Percentiles rank a stretch among this genome's conserved stretches.
These are phyloP conservation scores for Bullera alba DNA, from an alignment of 768 basidiomycete species.

Conservation along the genomic window DNA sequence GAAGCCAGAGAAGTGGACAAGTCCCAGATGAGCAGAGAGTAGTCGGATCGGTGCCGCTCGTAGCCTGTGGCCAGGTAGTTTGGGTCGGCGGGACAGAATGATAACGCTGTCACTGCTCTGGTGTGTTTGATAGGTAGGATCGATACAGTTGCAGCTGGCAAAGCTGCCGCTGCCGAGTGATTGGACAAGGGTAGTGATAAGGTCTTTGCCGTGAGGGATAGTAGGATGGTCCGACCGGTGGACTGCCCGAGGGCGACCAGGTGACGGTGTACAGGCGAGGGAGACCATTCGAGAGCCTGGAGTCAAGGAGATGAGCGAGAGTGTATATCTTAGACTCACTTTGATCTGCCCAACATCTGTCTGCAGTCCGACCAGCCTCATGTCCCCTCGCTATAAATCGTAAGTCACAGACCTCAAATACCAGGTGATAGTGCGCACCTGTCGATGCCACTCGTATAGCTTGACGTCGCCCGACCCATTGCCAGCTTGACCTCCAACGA, in stretches of 20 bases:
- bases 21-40: conserved; percentile 38
- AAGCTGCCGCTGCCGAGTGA: conserved; percentile 4
- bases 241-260: conserved; percentile 32
- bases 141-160: conserved; percentile 12
- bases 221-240: conserved; percentile 29
- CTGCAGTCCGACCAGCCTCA: conserved; percentile 34
- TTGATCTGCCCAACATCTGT: conserved; percentile 36
- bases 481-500: conserved; percentile 30
- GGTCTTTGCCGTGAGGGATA: conserved; percentile 30
- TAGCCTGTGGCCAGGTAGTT: conserved; percentile 34
- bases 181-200: conserved; percentile 14
- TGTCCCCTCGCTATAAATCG: conserved; percentile 19
- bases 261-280: conserved; percentile 21
- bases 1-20: conserved; percentile 19
- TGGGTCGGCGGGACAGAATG: conserved; percentile 29
- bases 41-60: conserved; percentile 36
- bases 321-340: conserved; percentile 12
- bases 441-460: conserved; percentile 33
- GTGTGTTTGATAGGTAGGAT: conserved; percentile 24
- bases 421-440: conserved; percentile 8
- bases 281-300: conserved; percentile 37
- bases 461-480: conserved; percentile 35
- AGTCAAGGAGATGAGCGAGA: neutral
- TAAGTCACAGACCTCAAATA: neutral
- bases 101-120: conserved; percentile 26